Conservation (phyloP, 306 rosid genomes). For the Calophaca sinica region DNA sequence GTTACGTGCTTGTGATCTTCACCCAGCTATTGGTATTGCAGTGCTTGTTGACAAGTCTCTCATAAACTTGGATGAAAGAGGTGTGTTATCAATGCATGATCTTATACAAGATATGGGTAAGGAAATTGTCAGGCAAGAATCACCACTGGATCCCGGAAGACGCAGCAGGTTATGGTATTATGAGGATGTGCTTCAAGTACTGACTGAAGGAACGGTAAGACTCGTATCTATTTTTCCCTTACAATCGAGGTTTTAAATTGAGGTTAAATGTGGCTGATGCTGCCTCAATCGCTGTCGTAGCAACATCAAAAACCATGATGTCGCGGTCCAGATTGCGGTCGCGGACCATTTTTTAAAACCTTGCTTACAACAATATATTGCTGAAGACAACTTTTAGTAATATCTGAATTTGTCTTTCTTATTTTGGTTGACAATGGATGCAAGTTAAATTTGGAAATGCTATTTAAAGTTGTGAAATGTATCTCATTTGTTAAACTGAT, state of each 20-base stretch:
- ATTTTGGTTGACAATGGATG: background rate
- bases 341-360: too few species aligned
- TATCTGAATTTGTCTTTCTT: background rate
- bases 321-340: too few species aligned
- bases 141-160: slow-evolving; percentile 43
- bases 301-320: too few species aligned
- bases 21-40: slow-evolving; percentile 42
- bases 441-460: background rate
- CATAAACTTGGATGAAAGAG: slow-evolving; percentile 27
- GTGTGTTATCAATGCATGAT: slow-evolving; percentile 42
- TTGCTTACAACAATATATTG: background rate
- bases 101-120: slow-evolving; percentile 52
- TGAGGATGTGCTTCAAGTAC: slow-evolving; percentile 48
- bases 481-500: background rate
- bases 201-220: slow-evolving; percentile 45
- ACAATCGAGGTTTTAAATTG: too few species aligned
- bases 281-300: too few species aligned
- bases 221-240: background rate
- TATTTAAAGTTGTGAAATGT: background rate
- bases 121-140: slow-evolving; percentile 52
- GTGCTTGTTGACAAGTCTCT: slow-evolving; percentile 48
- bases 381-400: background rate
- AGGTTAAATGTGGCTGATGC: too few species aligned
- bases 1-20: slow-evolving; percentile 37
- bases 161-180: slow-evolving; percentile 52